Evolutionary conservation across 768 basidiomycete genomes (phyloP).

Genomic region (Phaeolepiota aurea): DNA sequence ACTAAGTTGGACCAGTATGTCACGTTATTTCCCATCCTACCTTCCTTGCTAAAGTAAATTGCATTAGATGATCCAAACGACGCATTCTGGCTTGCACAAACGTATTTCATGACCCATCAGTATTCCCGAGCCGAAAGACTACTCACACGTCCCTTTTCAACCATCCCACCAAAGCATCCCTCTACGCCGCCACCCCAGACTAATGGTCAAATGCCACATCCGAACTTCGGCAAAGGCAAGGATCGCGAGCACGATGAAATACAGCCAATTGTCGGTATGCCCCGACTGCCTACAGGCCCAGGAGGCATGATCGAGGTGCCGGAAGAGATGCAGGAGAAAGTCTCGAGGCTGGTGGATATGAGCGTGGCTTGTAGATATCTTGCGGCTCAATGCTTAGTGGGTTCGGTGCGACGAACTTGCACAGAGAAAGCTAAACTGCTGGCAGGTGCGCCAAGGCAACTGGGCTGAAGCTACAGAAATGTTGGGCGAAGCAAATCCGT

Average conservation of each 20-base stretch:
- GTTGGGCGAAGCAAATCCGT: slow-evolving; percentile 90
- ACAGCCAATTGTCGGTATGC: slow-evolving; percentile 25
- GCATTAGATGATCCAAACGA: slow-evolving; percentile 88
- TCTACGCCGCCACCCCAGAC: slow-evolving; percentile 22
- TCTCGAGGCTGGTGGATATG: slow-evolving; percentile 83
- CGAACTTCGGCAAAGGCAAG: slow-evolving; percentile 47
- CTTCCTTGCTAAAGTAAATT: slow-evolving; percentile 1
- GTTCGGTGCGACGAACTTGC: slow-evolving; percentile 7
- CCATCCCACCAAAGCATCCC: slow-evolving; percentile 32
- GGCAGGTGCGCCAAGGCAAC: slow-evolving; percentile 75
- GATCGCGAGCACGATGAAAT: slow-evolving; percentile 43
- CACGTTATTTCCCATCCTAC: slow-evolving; percentile 10
- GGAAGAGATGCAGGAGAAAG: slow-evolving; percentile 51
- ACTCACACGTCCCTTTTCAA: slow-evolving; percentile 79
- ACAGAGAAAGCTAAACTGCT: slow-evolving; percentile 5
- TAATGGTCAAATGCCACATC: slow-evolving; percentile 42
- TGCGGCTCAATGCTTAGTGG: slow-evolving; percentile 89
- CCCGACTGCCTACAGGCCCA: slow-evolving; percentile 64
- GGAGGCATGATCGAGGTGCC: slow-evolving; percentile 65
- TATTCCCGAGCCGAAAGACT: slow-evolving; percentile 92
- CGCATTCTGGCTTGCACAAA: slow-evolving; percentile 98
- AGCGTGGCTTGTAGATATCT: slow-evolving; percentile 94
- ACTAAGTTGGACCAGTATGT: slow-evolving; percentile 88
- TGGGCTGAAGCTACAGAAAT: slow-evolving; percentile 90
- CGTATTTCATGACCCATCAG: slow-evolving; percentile 92